phyloP scores from a whole-genome alignment of 768 basidiomycete species.

The Favolaschia claudopus region DNA sequence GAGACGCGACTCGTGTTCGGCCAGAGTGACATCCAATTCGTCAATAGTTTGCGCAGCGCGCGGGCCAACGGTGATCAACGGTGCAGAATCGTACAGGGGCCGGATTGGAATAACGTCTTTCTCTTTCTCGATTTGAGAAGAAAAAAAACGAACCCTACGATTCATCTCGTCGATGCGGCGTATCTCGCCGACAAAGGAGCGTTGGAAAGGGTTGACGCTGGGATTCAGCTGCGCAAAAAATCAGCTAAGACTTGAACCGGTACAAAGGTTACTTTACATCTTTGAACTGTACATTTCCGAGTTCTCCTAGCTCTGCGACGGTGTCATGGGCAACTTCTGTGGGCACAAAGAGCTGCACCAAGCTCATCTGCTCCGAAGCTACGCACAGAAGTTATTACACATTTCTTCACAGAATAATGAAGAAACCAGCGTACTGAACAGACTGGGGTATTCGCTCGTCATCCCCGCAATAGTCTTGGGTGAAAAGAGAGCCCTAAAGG shows the following conservation, averaged over 20 bases:
- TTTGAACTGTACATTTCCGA: constrained; percentile 96
- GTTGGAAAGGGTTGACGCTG: constrained; percentile 95
- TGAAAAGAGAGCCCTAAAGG: not conserved
- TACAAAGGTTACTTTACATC: constrained; percentile 66
- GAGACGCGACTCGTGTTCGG: constrained; percentile 86
- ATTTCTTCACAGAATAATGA: not conserved
- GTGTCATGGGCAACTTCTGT: constrained; percentile 98
- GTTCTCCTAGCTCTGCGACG: constrained; percentile 92
- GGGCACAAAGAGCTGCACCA: constrained; percentile 96
- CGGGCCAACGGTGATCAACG: constrained; percentile 89
- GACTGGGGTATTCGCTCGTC: constrained; percentile 83
- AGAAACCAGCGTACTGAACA: constrained; percentile 72
- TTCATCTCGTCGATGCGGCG: constrained; percentile 96
- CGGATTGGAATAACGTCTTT: constrained; percentile 84
- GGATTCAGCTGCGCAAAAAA: constrained; percentile 78
- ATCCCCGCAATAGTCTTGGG: constrained; percentile 43
- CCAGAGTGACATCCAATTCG: constrained; percentile 87
- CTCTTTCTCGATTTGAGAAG: constrained; percentile 85
- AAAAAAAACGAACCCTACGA: constrained; percentile 91
- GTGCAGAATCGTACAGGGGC: constrained; percentile 85
- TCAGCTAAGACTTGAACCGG: constrained; percentile 1
- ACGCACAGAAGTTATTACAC: constrained; percentile 21
- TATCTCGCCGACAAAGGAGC: constrained; percentile 96
- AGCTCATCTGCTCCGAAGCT: constrained; percentile 99
- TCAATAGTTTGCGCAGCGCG: constrained; percentile 93